Evolutionary conservation across 306 rosid genomes (phyloP).

Genomic region (Cyclanthera cordifolia): DNA sequence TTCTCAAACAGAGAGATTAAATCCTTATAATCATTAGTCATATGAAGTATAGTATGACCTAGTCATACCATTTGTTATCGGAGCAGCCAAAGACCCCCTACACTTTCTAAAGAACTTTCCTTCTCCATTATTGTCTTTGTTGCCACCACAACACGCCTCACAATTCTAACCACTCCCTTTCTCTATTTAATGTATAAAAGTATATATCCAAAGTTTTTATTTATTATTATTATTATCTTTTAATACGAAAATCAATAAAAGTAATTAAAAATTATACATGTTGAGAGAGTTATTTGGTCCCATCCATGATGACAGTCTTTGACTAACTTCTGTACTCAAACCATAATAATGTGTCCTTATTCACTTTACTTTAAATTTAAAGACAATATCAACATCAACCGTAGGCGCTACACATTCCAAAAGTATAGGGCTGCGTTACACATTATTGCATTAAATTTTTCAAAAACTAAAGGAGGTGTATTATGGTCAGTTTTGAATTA

Average conservation of each 20-base stretch:
- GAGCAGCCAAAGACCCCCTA: too few relatives aligned
- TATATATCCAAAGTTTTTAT: conserved; percentile 10
- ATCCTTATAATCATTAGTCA: too few relatives aligned
- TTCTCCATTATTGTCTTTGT: background rate
- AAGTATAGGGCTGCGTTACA: background rate
- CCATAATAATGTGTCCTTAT: background rate
- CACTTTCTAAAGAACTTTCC: conserved; percentile 5
- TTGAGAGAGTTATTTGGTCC: background rate
- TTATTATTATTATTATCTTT: background rate
- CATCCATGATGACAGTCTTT: background rate
- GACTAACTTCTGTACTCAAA: background rate
- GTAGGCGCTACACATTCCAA: background rate
- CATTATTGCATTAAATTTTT: too few relatives aligned
- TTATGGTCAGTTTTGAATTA: too few relatives aligned
- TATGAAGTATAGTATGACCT: too few relatives aligned
- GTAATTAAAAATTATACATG: background rate
- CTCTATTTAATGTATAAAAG: background rate
- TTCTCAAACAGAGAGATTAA: too few relatives aligned
- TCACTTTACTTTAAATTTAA: background rate
- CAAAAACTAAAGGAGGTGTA: too few relatives aligned
- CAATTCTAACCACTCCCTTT: conserved; percentile 1
- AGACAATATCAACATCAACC: background rate
- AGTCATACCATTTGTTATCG: too few relatives aligned
- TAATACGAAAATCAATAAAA: background rate
- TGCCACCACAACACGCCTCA: background rate